Conservation (phyloP, 345 rosid genomes). For the Moricandia arvensis region DNA sequence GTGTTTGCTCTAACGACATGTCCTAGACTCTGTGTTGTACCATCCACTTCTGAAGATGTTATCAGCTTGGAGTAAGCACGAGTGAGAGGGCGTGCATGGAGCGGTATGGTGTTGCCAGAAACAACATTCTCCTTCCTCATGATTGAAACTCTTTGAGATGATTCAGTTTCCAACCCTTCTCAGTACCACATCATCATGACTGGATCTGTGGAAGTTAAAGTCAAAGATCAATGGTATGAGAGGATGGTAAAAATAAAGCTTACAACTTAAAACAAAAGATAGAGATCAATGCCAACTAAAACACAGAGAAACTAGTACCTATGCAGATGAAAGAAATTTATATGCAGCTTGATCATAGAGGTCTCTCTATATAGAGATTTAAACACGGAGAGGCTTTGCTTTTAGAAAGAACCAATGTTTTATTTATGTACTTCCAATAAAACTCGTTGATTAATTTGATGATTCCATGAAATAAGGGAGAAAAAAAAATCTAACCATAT, state of each 20-base stretch:
- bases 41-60: conserved; percentile 36
- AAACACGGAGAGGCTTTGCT: neutral
- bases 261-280: neutral
- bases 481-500: neutral
- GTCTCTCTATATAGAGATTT: neutral
- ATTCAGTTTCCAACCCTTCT: neutral
- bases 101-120: conserved; percentile 37
- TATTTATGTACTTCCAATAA: neutral
- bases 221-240: neutral
- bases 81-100: conserved; percentile 56
- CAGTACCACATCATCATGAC: neutral
- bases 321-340: neutral
- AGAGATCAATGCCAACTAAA: neutral
- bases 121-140: conserved; percentile 56
- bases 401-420: neutral
- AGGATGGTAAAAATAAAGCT: neutral
- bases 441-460: neutral
- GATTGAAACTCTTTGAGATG: conserved; percentile 32
- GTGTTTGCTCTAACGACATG: conserved; percentile 36
- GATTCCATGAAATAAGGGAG: neutral
- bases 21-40: conserved; percentile 39
- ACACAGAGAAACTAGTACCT: neutral
- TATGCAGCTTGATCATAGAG: neutral
- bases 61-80: conserved; percentile 56
- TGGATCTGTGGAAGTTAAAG: neutral